Base-by-base conservation (phyloP, 805 yeast genomes). In the Torulaspora franciscae region DNA sequence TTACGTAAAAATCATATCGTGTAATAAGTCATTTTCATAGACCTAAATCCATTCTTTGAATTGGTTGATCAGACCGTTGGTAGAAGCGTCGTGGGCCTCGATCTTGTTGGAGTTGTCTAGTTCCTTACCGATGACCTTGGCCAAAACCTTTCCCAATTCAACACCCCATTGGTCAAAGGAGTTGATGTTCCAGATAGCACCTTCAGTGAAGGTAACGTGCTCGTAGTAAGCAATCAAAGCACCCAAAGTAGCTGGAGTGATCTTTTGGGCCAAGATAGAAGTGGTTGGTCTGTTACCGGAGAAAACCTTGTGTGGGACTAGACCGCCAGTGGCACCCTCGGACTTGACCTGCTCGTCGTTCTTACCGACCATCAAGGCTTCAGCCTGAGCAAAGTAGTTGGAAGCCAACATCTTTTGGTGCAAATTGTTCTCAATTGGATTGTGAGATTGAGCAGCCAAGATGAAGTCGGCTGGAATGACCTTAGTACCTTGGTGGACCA, bases 121-220 rank as follows among this genome's bases (percentile, higher is more conserved):
- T 73, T 93, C 97, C 60, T 78, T 78, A 61, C 95, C 91, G 63
- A 93, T 91, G 48, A 78, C 93, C 82, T 93, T 93, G 65, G 99
- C 99, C 66, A 93, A 80, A 43, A 85, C 95, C 75, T 93, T 93
- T 69, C 99, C 99, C 61, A 93, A 85, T 75, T 93, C 99, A 62
- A 93, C 99, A 72, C 99, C 99, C 96, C 98, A 93, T 77, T 93
- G 99, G 76, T 93, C 99, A 67, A 88, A 93, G 14, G 98, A 91
- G 82, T 93, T 93, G 76, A 93, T 90, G 80, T 95, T 93, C 99
- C 99, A 91, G 64, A 93, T 73, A 47, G 99, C 99, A 73, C 99
- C 99, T 75, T 93, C 99, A 48, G 90, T 90, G 73, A 93, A 93
- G 33, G 98, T 91, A 49, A 88, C 79, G 68, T 89, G 96, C 74